These are phyloP conservation scores for Aleurites moluccanus DNA, from an alignment of 441 rosid genomes.

Conservation along the genomic window DNA sequence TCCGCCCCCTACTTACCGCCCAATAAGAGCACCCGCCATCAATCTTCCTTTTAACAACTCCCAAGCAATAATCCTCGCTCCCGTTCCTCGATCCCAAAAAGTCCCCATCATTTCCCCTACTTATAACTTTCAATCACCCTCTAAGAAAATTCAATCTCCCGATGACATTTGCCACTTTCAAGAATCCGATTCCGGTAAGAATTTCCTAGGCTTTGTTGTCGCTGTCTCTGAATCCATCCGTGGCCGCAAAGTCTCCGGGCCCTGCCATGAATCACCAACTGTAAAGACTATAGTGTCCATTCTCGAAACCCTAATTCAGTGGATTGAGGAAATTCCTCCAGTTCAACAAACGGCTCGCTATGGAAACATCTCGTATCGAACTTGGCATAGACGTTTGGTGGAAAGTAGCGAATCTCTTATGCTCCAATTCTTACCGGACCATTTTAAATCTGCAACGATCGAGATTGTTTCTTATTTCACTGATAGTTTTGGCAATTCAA, in stretches of 20 bases:
- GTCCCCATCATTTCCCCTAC: constrained; percentile 57
- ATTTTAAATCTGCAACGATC: constrained; percentile 46
- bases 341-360: constrained; percentile 68
- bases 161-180: constrained; percentile 72
- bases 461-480: constrained; percentile 78
- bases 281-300: constrained; percentile 49
- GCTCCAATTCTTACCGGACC: constrained; percentile 60
- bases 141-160: constrained; percentile 62
- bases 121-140: constrained; percentile 50
- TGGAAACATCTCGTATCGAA: constrained; percentile 74
- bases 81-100: constrained; percentile 71
- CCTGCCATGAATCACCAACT: constrained; percentile 54
- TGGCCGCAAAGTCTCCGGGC: constrained; percentile 63
- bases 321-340: constrained; percentile 86
- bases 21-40: constrained; percentile 79
- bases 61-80: constrained; percentile 81
- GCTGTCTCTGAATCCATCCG: constrained; percentile 75
- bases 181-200: constrained; percentile 46
- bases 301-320: constrained; percentile 49
- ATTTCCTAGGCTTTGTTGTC: constrained; percentile 83
- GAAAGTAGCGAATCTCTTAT: constrained; percentile 52
- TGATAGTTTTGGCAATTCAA: constrained; percentile 83
- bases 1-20: constrained; percentile 76
- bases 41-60: constrained; percentile 58
- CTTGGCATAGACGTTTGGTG: constrained; percentile 69